These are phyloP conservation scores for Protomyces pachydermus DNA, from an alignment of 1,139 yeast genomes.

Conservation along the genomic window DNA sequence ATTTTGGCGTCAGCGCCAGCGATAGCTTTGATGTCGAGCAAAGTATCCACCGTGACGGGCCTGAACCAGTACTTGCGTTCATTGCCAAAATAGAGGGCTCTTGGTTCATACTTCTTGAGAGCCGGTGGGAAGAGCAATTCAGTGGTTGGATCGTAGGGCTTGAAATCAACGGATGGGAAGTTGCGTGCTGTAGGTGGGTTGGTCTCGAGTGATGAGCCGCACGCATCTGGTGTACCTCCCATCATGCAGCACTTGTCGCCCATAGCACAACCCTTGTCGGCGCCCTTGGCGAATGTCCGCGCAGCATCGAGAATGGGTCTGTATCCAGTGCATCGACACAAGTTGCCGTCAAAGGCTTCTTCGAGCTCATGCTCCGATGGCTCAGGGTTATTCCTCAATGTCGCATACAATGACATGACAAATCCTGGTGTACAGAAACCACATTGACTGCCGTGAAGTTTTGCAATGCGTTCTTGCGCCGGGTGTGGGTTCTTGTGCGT, in stretches of 20 bases:
- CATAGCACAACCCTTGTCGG: conserved; percentile 36
- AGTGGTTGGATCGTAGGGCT: conserved; percentile 41
- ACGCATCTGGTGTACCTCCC: conserved; percentile 3
- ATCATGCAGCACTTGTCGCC: conserved; percentile 23
- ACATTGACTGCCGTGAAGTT: conserved; percentile 49
- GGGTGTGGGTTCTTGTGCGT: conserved; percentile 43
- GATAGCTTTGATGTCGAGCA: conserved; percentile 39
- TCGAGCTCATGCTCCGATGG: conserved; percentile 41
- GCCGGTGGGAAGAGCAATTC: conserved; percentile 45
- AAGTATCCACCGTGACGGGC: conserved; percentile 43
- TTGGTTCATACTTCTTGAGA: conserved; percentile 36
- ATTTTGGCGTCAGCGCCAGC: conserved; percentile 42
- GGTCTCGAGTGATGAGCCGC: neutral
- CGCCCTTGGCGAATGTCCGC: conserved; percentile 39
- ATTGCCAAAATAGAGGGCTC: conserved; percentile 42
- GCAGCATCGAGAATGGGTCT: conserved; percentile 49
- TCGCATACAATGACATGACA: conserved; percentile 46
- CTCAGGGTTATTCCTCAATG: conserved; percentile 42
- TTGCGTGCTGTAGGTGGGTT: conserved; percentile 9
- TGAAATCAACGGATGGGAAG: conserved; percentile 37
- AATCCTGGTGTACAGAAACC: conserved; percentile 51
- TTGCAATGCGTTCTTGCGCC: conserved; percentile 47
- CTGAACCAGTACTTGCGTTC: conserved; percentile 44
- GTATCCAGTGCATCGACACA: conserved; percentile 49
- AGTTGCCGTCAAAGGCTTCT: conserved; percentile 47